phyloP scores from a whole-genome alignment of 2,329 filamentous ascomycete species.

The Ophiostoma triangulosporum region DNA sequence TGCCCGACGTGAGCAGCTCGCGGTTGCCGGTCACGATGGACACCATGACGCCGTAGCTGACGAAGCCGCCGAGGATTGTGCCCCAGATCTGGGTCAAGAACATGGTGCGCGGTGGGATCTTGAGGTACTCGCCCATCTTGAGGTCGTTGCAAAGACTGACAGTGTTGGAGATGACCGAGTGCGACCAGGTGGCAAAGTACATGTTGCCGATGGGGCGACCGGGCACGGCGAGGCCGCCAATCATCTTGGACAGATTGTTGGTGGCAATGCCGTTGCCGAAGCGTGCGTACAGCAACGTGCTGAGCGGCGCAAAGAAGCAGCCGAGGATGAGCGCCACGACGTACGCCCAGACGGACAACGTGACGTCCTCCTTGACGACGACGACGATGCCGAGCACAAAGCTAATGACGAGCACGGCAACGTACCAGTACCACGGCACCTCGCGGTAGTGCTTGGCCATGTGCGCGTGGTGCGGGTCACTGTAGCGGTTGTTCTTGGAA shows the following conservation, averaged over 20 bases:
- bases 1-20: constrained; percentile 29
- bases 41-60: constrained; percentile 34
- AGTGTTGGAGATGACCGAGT: constrained; percentile 38
- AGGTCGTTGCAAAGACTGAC: constrained; percentile 38
- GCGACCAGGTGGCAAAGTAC: constrained; percentile 46
- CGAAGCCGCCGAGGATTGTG: constrained; percentile 36
- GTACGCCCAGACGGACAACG: constrained; percentile 33
- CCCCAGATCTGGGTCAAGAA: constrained; percentile 43
- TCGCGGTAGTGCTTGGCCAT: constrained; percentile 42
- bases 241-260: constrained; percentile 44
- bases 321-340: constrained; percentile 31
- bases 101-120: constrained; percentile 41
- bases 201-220: constrained; percentile 40
- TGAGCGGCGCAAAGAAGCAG: constrained; percentile 37
- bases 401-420: constrained; percentile 25
- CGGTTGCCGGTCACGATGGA: constrained; percentile 36
- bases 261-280: constrained; percentile 45
- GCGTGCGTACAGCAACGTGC: constrained; percentile 35
- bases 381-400: constrained; percentile 34
- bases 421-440: constrained; percentile 34
- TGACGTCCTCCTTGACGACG: constrained; percentile 31
- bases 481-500: constrained; percentile 27
- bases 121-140: constrained; percentile 48
- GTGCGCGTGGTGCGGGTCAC: constrained; percentile 37
- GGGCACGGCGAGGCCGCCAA: constrained; percentile 37